Conservation (phyloP, 495 filamentous ascomycete species). For the Chaetomium cochliodes region DNA sequence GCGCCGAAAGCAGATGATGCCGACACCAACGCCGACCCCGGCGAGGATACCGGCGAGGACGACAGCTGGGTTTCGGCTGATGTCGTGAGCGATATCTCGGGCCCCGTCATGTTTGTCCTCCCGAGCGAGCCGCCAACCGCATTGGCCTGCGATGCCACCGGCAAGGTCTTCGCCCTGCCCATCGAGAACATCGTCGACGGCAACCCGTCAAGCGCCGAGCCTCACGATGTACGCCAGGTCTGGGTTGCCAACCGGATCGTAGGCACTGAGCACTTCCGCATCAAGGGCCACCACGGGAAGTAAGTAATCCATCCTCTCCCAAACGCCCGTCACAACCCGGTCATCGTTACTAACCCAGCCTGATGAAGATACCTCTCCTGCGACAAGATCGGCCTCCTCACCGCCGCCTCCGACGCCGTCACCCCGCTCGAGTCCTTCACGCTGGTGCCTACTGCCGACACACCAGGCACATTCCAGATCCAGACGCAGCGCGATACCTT, state of each 20-base stretch:
- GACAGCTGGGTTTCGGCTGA: conserved; percentile 92
- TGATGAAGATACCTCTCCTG: conserved; percentile 64
- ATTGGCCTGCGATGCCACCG: conserved; percentile 79
- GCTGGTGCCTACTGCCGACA: conserved; percentile 62
- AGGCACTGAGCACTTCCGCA: conserved; percentile 74
- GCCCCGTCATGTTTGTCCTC: conserved; percentile 78
- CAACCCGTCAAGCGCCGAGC: conserved; percentile 77
- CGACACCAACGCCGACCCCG: conserved; percentile 58
- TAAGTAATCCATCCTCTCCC: conserved; percentile 39
- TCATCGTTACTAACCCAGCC: background rate
- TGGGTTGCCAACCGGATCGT: conserved; percentile 87
- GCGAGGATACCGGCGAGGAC: conserved; percentile 63
- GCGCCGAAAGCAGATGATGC: conserved; percentile 46
- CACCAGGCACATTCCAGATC: conserved; percentile 64
- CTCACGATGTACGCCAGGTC: conserved; percentile 91
- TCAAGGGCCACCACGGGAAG: conserved; percentile 87
- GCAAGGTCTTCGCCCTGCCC: conserved; percentile 74
- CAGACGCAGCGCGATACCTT: conserved; percentile 65
- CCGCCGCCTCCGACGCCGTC: conserved; percentile 75
- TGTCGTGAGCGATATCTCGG: conserved; percentile 67
- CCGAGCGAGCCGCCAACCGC: conserved; percentile 66
- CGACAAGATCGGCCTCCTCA: conserved; percentile 77
- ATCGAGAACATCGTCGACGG: conserved; percentile 82
- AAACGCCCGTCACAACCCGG: no score
- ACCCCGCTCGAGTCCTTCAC: conserved; percentile 77